A percentile compares a stretch with the other conserved stretches of the same genome.
These are phyloP conservation scores for Xylaria acuta DNA, from an alignment of 495 filamentous ascomycete genomes.

Conservation along the genomic window DNA sequence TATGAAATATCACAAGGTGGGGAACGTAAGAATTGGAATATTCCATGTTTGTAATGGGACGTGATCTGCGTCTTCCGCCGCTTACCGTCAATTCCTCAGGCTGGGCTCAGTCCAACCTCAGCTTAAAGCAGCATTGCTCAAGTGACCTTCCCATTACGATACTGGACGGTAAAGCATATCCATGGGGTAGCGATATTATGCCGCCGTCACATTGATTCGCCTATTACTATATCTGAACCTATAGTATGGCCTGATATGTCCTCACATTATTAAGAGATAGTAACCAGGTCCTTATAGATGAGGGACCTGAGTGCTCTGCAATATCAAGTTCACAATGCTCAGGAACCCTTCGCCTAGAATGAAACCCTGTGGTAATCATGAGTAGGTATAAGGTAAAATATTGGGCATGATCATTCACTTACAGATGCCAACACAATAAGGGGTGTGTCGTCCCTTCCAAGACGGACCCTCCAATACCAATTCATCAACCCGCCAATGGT, in stretches of 20 bases:
- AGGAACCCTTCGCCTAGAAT: conserved; percentile 94
- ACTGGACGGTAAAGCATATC: conserved; percentile 1
- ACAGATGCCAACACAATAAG: conserved; percentile 64
- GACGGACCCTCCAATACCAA: conserved; percentile 75
- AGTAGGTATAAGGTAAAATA: neutral
- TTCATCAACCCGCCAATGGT: conserved; percentile 83
- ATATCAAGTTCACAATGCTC: conserved; percentile 86
- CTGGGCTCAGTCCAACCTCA: neutral
- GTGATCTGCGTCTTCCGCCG: conserved; percentile 2
- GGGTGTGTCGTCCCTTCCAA: conserved; percentile 61
- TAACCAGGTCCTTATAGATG: conserved; percentile 60
- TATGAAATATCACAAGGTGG: neutral
- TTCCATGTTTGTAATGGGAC: neutral
- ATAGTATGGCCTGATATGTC: neutral
- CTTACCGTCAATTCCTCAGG: neutral
- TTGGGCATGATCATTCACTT: conserved; percentile 27
- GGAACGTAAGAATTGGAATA: neutral
- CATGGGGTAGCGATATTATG: neutral
- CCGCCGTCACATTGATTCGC: neutral
- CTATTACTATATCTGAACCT: neutral
- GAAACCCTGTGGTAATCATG: conserved; percentile 60
- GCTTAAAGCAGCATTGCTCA: conserved; percentile 9
- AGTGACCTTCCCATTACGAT: conserved; percentile 1
- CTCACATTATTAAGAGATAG: neutral
- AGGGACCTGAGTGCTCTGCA: conserved; percentile 81